Base-by-base conservation (phyloP, 2,329 filamentous ascomycete species). In the Corinectria fuckeliana region DNA sequence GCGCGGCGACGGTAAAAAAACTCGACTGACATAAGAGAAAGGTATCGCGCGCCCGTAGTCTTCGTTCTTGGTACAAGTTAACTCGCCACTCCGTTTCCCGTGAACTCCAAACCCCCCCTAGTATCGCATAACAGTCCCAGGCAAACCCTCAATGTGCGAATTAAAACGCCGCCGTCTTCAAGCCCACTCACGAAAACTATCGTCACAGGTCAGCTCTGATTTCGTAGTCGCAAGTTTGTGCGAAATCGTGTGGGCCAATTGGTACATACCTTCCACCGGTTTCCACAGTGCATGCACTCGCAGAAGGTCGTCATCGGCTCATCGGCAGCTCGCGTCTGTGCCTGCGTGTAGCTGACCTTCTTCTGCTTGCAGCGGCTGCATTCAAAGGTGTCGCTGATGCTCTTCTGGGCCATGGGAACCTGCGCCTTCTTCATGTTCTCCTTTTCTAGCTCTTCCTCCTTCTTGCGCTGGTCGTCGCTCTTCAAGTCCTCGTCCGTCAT, bases 351-450 rank as follows among this genome's bases (percentile, higher is more conserved):
- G 77, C 90, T 93, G 73, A 98, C 95, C 82, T 92, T 93, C 82
- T 91, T 93, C 84, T 96, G 85, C 71, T 91, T 91, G 79, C 95
- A 99, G 77, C 93, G 93, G 72, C 92, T 87, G 80, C 95, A 99
- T 78, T 92, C 89, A 72, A 98, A 84, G 57, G 89, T 91, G 74
- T 91, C 90, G 74, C 89, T 93, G 79, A 97, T 92, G 74, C 90
- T 93, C 84, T 93, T 95, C 78, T 97, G 90, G 16, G 88, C 91
- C 82, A 93, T 91, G 57, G 94, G 91, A 10, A 96, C 93, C 88
- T 98, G 96, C 1, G 95, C 92, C 77, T 94, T 92, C 81, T 93
- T 93, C 91, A 98, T 93, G 78, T 99, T 99, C 78, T 97, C 92
- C 78, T 91, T 88, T 74, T 93, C 85, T 50, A 97, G 84, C 75